phyloP scores from a whole-genome alignment of 176 grass and related monocot species.

The Oryza punctata region DNA sequence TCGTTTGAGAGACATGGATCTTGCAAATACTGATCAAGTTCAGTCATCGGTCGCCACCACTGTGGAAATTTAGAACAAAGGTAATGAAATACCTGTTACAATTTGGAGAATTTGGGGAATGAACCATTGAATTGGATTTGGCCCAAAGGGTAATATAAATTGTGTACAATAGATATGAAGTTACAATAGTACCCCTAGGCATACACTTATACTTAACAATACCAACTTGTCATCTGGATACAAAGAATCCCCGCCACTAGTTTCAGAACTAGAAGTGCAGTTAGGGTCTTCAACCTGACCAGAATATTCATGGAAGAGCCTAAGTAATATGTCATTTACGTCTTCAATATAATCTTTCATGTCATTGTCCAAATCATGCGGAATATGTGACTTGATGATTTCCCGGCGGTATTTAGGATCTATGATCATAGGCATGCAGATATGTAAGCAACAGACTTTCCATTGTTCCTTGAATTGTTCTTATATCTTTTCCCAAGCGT shows the following conservation, averaged over 20 bases:
- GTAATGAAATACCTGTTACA: slow-evolving; percentile 12
- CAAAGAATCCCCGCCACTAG: neutral
- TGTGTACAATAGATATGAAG: no score
- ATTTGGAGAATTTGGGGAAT: no score
- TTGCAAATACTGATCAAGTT: slow-evolving; percentile 42
- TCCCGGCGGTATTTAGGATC: slow-evolving; percentile 26
- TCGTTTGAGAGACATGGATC: neutral
- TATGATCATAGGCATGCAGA: slow-evolving; percentile 24
- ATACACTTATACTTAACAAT: no score
- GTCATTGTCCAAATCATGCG: neutral
- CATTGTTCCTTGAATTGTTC: slow-evolving; percentile 21
- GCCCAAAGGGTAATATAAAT: no score
- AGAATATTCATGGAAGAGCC: no score
- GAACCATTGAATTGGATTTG: no score
- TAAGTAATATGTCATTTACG: neutral
- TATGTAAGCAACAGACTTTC: slow-evolving; percentile 36
- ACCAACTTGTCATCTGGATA: slow-evolving; percentile 1
- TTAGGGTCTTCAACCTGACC: neutral
- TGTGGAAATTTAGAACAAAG: neutral
- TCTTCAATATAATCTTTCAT: slow-evolving; percentile 16
- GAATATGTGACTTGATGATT: neutral
- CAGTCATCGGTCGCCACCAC: slow-evolving; percentile 16
- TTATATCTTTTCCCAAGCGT: slow-evolving; percentile 15
- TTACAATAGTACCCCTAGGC: no score
- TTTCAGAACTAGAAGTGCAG: slow-evolving; percentile 2